phyloP scores from a whole-genome alignment of 1,139 yeast species.

The Suhomyces bolitotheri region DNA sequence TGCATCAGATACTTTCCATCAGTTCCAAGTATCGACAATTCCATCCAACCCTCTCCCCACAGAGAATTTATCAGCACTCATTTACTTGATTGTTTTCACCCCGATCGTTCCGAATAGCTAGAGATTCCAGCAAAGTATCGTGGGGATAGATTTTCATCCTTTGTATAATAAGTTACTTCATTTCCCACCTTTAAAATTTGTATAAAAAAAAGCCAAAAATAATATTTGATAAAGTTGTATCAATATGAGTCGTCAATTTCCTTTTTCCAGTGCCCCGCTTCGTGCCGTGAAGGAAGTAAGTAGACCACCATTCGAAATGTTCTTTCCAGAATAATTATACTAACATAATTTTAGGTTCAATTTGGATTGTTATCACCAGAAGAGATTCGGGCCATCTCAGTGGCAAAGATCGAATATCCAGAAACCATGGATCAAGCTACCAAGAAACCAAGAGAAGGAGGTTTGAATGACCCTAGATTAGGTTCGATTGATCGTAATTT shows the following conservation, averaged over 20 bases:
- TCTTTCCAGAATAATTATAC: conserved; percentile 7
- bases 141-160: conserved; percentile 10
- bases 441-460: conserved; percentile 93
- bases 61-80: conserved; percentile 23
- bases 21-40: conserved; percentile 6
- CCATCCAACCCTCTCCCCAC: too few relatives aligned
- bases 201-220: conserved; percentile 13
- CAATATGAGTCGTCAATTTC: conserved; percentile 61
- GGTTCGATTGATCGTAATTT: conserved; percentile 97
- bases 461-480: conserved; percentile 92
- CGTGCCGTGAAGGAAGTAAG: conserved; percentile 91
- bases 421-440: conserved; percentile 99
- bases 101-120: neutral
- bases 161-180: conserved; percentile 8
- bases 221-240: conserved; percentile 9
- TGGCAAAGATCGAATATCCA: conserved; percentile 95
- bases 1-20: conserved; percentile 10
- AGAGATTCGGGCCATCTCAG: conserved; percentile 94
- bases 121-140: neutral
- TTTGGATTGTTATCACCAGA: conserved; percentile 98
- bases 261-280: conserved; percentile 96
- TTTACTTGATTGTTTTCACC: conserved; percentile 26
- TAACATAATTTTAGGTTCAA: conserved; percentile 59
- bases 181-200: conserved; percentile 8
- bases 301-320: conserved; percentile 6